These are phyloP conservation scores for Cercophora sp. DNA, from an alignment of 495 filamentous ascomycete genomes.

Conservation along the genomic window DNA sequence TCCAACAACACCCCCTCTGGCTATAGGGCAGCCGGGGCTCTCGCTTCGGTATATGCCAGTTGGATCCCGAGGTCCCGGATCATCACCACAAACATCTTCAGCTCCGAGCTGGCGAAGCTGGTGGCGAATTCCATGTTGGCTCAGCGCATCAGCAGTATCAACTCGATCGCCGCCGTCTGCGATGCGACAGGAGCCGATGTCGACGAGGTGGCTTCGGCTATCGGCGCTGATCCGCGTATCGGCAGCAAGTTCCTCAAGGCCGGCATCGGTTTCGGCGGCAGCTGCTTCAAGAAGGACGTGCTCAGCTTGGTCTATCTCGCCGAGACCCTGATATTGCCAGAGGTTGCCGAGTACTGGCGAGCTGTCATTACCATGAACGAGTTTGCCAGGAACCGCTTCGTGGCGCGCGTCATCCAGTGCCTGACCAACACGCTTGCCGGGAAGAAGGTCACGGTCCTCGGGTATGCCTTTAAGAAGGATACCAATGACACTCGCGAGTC, in stretches of 20 bases:
- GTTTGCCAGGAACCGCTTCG: conserved; percentile 64
- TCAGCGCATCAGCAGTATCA: conserved; percentile 77
- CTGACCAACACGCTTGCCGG: conserved; percentile 62
- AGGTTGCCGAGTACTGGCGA: conserved; percentile 74
- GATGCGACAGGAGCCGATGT: conserved; percentile 72
- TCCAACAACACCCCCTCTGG: conserved; percentile 54
- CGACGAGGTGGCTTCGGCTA: conserved; percentile 60
- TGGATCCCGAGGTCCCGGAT: conserved; percentile 67
- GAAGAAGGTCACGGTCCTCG: conserved; percentile 72
- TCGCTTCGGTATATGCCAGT: conserved; percentile 60
- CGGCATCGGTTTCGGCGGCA: conserved; percentile 73
- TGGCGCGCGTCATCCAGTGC: conserved; percentile 56
- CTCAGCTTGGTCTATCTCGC: conserved; percentile 69
- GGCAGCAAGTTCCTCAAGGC: conserved; percentile 69
- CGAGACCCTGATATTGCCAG: conserved; percentile 62
- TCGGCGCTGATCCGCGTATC: conserved; percentile 68
- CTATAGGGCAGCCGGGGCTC: conserved; percentile 54
- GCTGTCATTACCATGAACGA: conserved; percentile 73
- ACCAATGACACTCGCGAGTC: conserved; percentile 72
- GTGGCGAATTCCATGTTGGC: conserved; percentile 78
- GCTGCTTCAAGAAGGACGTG: conserved; percentile 80
- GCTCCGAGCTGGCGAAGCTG: conserved; percentile 73
- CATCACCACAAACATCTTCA: conserved; percentile 69
- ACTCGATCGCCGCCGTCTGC: conserved; percentile 72
- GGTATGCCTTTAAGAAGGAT: conserved; percentile 77